Evolutionary conservation across 2,329 filamentous ascomycete genomes (phyloP), one percentile per base, ranked within the genome.

Genomic region (Penicillium sp.): DNA sequence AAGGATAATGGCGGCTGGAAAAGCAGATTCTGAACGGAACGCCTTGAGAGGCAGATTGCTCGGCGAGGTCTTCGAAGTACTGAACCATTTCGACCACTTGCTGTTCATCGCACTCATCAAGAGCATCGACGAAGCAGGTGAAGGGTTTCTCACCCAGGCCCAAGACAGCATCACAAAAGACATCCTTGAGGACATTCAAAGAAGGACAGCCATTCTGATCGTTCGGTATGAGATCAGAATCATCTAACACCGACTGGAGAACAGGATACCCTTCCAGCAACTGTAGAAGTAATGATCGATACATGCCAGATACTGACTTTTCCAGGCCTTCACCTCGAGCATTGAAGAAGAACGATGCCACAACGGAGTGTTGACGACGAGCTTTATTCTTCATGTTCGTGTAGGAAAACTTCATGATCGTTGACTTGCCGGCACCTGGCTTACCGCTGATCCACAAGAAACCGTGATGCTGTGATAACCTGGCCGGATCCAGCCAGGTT

Each of bases 1-100:
- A 62, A 1, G 80, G 81, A 66, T 82, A 82, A 60, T 82, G 79
- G 3, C 80, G 72, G 60, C 79, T 82, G 0, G 80, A 78, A 38
- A 82, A 76, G 61, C 74, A 80, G 9, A 80, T 65, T 10, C 60
- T 65, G 13, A 80, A 69, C 2, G 19, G 38, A 8, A 64, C 45
- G 8, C 59, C 53, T 12, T 42, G 33, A 7, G 42, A 49, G 15
- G 62, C 28, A 9, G 68, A 63, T 44, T 55, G 3, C 38, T 73
- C 42, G 7, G 65, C 68, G 2, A 82, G 59, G 0, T 72, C 53
- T 58, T 80, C 72, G 51, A 82, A 75, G 53, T 70, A 77, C 0
- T 64, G 56, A 1, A 81, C 61, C 75, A 82, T 78, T 2, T 78
- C 73, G 37, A 70, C 68, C 6, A 79, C 67, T 40, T 81, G 61